phyloP scores from a whole-genome alignment of 179 eudicot genomes.

The Vitellaria paradoxa region DNA sequence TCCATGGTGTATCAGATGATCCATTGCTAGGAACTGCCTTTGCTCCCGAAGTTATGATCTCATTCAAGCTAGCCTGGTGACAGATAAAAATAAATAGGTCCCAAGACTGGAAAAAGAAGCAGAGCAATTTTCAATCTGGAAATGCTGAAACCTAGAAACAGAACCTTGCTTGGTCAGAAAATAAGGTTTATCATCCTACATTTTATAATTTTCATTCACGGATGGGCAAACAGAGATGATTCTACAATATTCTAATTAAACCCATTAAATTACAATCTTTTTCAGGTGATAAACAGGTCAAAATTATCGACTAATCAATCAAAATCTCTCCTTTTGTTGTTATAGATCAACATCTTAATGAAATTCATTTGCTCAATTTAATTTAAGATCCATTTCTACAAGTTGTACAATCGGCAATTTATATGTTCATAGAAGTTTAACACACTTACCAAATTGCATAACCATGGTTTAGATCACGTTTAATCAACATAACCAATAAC shows the following conservation, averaged over 20 bases:
- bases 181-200: background rate
- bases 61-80: conserved; percentile 77
- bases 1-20: conserved; percentile 69
- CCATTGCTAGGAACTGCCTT: conserved; percentile 38
- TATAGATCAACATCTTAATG: too few relatives aligned
- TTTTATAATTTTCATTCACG: background rate
- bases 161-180: background rate
- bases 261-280: background rate
- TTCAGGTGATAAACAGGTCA: too few relatives aligned
- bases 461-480: too few relatives aligned
- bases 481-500: too few relatives aligned
- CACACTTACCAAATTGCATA: too few relatives aligned
- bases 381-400: too few relatives aligned
- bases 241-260: background rate
- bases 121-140: background rate
- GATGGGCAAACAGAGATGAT: background rate
- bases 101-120: background rate
- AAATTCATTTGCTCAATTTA: too few relatives aligned
- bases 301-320: too few relatives aligned
- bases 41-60: conserved; percentile 70
- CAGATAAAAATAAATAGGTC: conserved; percentile 11
- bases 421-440: too few relatives aligned
- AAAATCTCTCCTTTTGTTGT: too few relatives aligned
- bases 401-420: too few relatives aligned
- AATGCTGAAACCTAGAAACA: background rate